Evolutionary conservation across 2,329 filamentous ascomycete genomes (phyloP).

Genomic region (Beauveria sp.): DNA sequence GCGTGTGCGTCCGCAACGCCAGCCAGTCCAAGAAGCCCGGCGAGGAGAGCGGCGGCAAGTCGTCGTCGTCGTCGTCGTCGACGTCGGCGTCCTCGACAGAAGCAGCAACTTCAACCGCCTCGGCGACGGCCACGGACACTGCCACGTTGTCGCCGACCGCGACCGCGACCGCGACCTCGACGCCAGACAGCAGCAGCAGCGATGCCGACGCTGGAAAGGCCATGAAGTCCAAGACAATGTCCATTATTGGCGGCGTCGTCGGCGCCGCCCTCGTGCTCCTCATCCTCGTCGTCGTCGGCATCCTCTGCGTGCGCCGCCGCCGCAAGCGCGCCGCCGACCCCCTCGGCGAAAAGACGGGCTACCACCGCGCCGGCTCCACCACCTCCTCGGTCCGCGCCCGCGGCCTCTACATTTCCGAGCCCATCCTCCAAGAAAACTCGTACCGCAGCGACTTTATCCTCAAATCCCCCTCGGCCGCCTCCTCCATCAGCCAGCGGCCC

Average conservation of each 20-base stretch:
- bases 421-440: constrained; percentile 38
- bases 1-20: constrained; percentile 41
- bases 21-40: constrained; percentile 39
- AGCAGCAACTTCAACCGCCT: no score
- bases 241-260: constrained; percentile 11
- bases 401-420: constrained; percentile 45
- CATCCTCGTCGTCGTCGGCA: constrained; percentile 9
- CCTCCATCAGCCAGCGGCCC: constrained; percentile 13
- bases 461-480: constrained; percentile 22
- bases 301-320: constrained; percentile 15
- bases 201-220: background rate
- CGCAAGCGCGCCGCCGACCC: constrained; percentile 15
- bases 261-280: constrained; percentile 7
- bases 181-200: background rate
- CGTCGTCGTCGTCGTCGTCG: no score
- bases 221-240: constrained; percentile 6
- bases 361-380: constrained; percentile 6
- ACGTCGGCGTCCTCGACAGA: no score
- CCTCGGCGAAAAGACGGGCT: constrained; percentile 16
- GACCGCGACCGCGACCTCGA: constrained; percentile 18
- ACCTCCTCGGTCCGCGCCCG: constrained; percentile 7
- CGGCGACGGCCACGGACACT: no score
- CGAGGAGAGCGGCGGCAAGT: no score
- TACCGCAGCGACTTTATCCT: constrained; percentile 48
- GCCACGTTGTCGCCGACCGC: constrained; percentile 23